These are phyloP conservation scores for Termitomyces heimii DNA, from an alignment of 768 basidiomycete genomes.

Conservation along the genomic window DNA sequence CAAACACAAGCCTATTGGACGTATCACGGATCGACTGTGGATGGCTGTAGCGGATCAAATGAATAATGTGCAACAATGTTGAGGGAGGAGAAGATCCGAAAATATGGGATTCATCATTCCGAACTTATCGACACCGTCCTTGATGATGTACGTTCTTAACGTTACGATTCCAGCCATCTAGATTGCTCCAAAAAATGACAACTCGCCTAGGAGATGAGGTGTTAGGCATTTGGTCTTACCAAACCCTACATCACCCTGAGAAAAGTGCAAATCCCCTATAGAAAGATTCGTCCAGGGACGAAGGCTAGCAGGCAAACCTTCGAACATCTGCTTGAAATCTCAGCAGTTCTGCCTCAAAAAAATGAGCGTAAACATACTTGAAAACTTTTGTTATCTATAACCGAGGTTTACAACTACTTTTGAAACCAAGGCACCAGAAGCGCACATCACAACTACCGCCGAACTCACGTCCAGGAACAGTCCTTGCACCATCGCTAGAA, in stretches of 20 bases:
- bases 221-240: slow-evolving; percentile 1
- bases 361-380: slow-evolving; percentile 23
- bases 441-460: slow-evolving; percentile 71
- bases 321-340: slow-evolving; percentile 41
- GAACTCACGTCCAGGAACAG: slow-evolving; percentile 72
- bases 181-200: slow-evolving; percentile 73
- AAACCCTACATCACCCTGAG: slow-evolving; percentile 58
- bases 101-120: slow-evolving; percentile 72
- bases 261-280: slow-evolving; percentile 78
- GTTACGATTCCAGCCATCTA: slow-evolving; percentile 78
- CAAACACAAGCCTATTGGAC: slow-evolving; percentile 66
- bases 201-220: slow-evolving; percentile 39
- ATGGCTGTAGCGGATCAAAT: slow-evolving; percentile 37
- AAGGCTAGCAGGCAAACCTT: slow-evolving; percentile 76
- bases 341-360: background rate
- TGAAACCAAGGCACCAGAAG: slow-evolving; percentile 1
- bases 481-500: slow-evolving; percentile 61
- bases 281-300: slow-evolving; percentile 67
- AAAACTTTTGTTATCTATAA: slow-evolving; percentile 69
- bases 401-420: background rate
- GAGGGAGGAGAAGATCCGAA: slow-evolving; percentile 23
- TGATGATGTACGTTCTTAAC: slow-evolving; percentile 67
- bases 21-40: slow-evolving; percentile 70
- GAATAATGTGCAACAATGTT: background rate
- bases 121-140: slow-evolving; percentile 68